Conservation (phyloP, 2,329 filamentous ascomycete species). For the Thelonectria discophora region DNA sequence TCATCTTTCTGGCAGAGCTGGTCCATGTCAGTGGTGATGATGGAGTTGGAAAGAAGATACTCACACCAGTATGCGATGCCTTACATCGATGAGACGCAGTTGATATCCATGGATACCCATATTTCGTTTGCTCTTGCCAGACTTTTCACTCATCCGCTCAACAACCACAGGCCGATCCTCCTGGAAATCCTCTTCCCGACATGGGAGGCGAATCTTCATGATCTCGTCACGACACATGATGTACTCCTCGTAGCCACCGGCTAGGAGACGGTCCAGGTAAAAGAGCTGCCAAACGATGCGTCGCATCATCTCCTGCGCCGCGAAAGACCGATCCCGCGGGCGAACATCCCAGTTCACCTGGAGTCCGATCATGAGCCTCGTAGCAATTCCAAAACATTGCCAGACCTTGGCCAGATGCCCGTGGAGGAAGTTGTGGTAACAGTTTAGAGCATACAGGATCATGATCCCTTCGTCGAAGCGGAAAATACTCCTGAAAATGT, state of each 20-base stretch:
- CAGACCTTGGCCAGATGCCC: constrained; percentile 52
- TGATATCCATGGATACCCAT: constrained; percentile 48
- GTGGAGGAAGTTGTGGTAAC: constrained; percentile 49
- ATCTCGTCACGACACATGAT: constrained; percentile 49
- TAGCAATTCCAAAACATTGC: constrained; percentile 51
- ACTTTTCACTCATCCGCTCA: constrained; percentile 45
- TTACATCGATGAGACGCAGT: constrained; percentile 48
- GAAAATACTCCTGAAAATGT: constrained; percentile 53
- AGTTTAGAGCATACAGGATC: constrained; percentile 48
- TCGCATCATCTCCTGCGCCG: constrained; percentile 49
- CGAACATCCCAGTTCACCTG: constrained; percentile 52
- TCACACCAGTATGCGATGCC: constrained; percentile 51
- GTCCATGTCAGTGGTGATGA: not conserved
- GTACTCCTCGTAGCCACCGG: constrained; percentile 53
- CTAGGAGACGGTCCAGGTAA: constrained; percentile 49
- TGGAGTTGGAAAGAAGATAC: constrained; percentile 14
- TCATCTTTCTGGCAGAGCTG: constrained; percentile 43
- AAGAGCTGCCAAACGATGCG: constrained; percentile 53
- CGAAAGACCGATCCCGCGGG: constrained; percentile 42
- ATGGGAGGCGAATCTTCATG: constrained; percentile 51
- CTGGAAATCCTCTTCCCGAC: constrained; percentile 46
- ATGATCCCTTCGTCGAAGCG: constrained; percentile 47
- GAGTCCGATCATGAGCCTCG: constrained; percentile 49
- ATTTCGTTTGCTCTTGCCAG: constrained; percentile 34
- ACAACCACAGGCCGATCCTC: constrained; percentile 44